Conservation (phyloP, 1,284 basidiomycete species). For the Stereum hirsutum region DNA sequence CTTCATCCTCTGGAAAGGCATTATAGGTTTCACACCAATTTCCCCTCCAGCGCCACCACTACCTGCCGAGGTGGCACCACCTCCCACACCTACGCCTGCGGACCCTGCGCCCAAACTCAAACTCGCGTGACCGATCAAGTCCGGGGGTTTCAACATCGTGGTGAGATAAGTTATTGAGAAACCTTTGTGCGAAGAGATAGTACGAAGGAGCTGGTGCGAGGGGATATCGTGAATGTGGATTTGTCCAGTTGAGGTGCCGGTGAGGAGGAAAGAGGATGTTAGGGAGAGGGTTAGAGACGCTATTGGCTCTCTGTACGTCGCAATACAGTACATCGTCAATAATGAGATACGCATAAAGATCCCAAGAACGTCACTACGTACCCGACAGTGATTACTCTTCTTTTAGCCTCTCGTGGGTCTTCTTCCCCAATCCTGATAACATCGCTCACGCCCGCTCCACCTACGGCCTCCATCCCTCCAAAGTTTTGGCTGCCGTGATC, state of each 20-base stretch:
- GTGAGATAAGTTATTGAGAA: constrained; percentile 65
- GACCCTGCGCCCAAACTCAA: constrained; percentile 38
- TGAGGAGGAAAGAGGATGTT: constrained; percentile 63
- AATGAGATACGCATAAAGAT: constrained; percentile 1
- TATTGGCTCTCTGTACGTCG: constrained; percentile 53
- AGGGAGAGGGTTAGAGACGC: constrained; percentile 70
- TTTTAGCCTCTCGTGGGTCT: constrained; percentile 32
- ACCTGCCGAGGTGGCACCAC: too few species aligned
- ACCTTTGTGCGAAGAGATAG: constrained; percentile 67
- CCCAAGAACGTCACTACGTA: constrained; percentile 21
- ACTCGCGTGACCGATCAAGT: constrained; percentile 71
- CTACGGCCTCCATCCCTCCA: constrained; percentile 60
- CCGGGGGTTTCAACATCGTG: constrained; percentile 75
- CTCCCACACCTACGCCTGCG: too few species aligned
- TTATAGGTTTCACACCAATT: constrained; percentile 57
- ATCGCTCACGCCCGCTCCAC: constrained; percentile 65
- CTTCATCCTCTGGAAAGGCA: constrained; percentile 62
- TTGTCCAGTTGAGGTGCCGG: constrained; percentile 66
- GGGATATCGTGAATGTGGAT: constrained; percentile 82
- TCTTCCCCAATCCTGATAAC: constrained; percentile 56
- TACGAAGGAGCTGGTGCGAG: constrained; percentile 83
- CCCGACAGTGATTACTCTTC: constrained; percentile 57
- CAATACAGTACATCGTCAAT: constrained; percentile 4
- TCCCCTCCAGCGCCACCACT: constrained; percentile 30
- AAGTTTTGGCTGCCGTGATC: constrained; percentile 30